Evolutionary conservation across 371 early-diverging fungal genomes (phyloP).

Genomic region (Blakeslea trispora): DNA sequence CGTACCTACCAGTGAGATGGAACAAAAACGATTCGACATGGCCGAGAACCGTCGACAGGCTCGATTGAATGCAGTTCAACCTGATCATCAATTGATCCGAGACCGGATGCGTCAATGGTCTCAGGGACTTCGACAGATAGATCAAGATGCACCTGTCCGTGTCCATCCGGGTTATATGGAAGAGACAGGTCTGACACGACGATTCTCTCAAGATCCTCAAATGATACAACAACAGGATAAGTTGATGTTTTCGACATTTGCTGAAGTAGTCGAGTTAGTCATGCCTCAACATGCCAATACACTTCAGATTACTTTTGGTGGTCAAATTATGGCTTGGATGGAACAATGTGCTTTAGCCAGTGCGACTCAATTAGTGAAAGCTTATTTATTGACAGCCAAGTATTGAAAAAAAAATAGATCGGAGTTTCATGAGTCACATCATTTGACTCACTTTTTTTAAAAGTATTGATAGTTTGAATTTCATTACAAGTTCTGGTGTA

Average conservation of each 20-base stretch:
- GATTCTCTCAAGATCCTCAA: constrained; percentile 43
- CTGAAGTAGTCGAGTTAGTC: constrained; percentile 68
- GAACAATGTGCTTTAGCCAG: constrained; percentile 68
- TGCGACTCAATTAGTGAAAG: constrained; percentile 61
- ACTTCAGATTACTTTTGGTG: constrained; percentile 75
- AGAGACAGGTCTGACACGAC: constrained; percentile 16
- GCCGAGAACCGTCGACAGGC: constrained; percentile 59
- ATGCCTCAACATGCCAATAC: constrained; percentile 81
- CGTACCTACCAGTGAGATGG: constrained; percentile 47
- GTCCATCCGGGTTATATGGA: constrained; percentile 39
- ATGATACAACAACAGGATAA: constrained; percentile 38
- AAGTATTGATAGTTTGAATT: constrained; percentile 57
- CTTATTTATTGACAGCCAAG: constrained; percentile 65
- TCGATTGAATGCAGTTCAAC: constrained; percentile 24
- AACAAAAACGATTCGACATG: constrained; percentile 54
- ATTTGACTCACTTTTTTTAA: constrained; percentile 4
- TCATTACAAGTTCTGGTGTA: constrained; percentile 54
- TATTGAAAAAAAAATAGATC: constrained; percentile 23
- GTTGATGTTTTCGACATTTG: constrained; percentile 56
- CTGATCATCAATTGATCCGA: constrained; percentile 23
- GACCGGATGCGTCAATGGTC: constrained; percentile 47
- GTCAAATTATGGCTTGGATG: constrained; percentile 83
- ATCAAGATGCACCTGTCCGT: constrained; percentile 36
- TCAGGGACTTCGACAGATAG: constrained; percentile 35
- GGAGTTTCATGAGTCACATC: constrained; percentile 12